Percentiles rank a stretch among this genome's conserved stretches.
phyloP scores from a whole-genome alignment of 192 early-diverging fungal genomes.

The Linnemannia hyalina region DNA sequence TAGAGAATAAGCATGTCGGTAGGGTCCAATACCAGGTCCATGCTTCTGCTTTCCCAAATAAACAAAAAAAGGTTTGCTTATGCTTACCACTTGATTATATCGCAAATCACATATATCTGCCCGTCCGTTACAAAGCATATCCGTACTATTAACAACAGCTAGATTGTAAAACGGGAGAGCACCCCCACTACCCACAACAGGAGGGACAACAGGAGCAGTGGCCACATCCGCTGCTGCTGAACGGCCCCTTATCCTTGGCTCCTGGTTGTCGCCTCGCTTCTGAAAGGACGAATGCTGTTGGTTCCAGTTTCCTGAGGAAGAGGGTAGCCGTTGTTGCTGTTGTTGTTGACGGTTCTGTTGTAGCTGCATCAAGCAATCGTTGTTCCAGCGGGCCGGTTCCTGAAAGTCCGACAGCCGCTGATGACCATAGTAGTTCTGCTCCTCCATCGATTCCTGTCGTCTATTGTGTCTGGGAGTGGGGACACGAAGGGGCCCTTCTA shows the following conservation, averaged over 20 bases:
- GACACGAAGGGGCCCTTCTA: not conserved
- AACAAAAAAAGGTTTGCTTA: not conserved
- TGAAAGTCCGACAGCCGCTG: not conserved
- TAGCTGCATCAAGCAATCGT: not conserved
- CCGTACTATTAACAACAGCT: constrained; percentile 37
- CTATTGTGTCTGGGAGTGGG: not conserved
- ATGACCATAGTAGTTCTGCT: not conserved
- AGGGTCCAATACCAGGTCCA: not conserved
- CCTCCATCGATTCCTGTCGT: not conserved
- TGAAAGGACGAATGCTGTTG: not conserved
- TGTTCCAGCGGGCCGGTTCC: not conserved
- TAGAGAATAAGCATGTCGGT: not conserved
- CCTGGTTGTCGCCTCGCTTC: not conserved
- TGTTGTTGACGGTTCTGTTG: not conserved
- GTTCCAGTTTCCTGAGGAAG: not conserved
- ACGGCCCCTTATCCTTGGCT: not conserved
- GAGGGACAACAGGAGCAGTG: not conserved
- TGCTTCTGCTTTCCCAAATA: not conserved
- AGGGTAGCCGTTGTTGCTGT: not conserved
- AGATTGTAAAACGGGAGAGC: not conserved
- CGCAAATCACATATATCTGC: constrained; percentile 55
- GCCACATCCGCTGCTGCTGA: not conserved
- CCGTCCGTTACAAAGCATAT: constrained; percentile 55
- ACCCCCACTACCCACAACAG: not conserved
- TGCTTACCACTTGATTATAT: constrained; percentile 60